Percentiles rank a stretch among this genome's conserved stretches.
phyloP scores from a whole-genome alignment of 306 rosid genomes.

The Chamaecrista fasciculata region DNA sequence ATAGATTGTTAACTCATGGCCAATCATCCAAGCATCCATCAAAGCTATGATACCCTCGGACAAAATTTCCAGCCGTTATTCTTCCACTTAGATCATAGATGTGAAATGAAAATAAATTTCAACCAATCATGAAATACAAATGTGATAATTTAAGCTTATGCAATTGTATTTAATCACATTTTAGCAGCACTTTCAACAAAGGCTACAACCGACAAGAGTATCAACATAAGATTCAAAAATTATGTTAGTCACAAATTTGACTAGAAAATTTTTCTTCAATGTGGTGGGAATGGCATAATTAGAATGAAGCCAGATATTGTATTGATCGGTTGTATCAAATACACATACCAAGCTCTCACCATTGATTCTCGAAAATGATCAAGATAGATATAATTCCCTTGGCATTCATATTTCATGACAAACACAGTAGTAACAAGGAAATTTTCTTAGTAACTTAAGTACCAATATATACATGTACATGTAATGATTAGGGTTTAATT shows the following conservation, averaged over 20 bases:
- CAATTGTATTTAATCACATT: neutral
- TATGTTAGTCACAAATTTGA: conserved; percentile 22
- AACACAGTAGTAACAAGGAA: neutral
- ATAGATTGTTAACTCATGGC: neutral
- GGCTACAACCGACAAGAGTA: too few relatives aligned
- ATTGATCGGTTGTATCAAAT: neutral
- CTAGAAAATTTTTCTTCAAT: neutral
- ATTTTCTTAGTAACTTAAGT: neutral
- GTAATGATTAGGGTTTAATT: too few relatives aligned
- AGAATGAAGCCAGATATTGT: neutral
- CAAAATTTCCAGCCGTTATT: neutral
- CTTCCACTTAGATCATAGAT: neutral
- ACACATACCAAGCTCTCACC: neutral
- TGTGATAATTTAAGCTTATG: neutral
- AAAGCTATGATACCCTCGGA: neutral
- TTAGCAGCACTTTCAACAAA: neutral
- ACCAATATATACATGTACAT: too few relatives aligned
- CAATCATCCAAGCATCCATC: neutral
- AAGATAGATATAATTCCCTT: neutral
- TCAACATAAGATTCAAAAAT: too few relatives aligned
- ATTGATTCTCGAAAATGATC: neutral
- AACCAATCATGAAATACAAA: too few relatives aligned
- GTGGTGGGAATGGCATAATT: conserved; percentile 8
- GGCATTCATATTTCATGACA: neutral
- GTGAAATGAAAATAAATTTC: neutral